These are phyloP conservation scores for Leptographium galeiforme DNA, from an alignment of 2,329 filamentous ascomycete species.

Conservation along the genomic window DNA sequence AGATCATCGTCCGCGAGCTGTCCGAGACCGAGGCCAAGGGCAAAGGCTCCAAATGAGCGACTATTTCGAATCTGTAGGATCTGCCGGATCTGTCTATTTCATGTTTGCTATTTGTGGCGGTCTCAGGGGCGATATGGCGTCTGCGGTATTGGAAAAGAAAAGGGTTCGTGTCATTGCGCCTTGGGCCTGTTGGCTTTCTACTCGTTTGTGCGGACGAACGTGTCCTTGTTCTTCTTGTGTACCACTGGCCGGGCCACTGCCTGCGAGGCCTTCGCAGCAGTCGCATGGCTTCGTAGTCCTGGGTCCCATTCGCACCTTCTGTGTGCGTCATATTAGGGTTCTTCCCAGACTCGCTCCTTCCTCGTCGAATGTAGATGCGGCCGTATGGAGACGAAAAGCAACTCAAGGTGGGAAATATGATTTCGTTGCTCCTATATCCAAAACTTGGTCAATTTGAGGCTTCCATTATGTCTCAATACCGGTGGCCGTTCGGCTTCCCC, in stretches of 20 bases:
- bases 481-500: neutral
- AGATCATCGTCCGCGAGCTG: constrained; percentile 71
- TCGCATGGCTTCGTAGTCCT: neutral
- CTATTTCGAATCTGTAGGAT: neutral
- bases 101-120: neutral
- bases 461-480: neutral
- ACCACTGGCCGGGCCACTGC: too few species aligned
- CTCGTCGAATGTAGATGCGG: neutral
- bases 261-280: neutral
- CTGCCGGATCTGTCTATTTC: neutral
- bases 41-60: constrained; percentile 54
- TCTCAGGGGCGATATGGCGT: constrained; percentile 1
- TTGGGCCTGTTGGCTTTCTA: neutral
- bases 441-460: neutral
- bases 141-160: neutral
- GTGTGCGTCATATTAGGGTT: too few species aligned
- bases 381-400: neutral
- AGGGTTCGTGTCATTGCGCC: neutral
- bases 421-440: neutral
- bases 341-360: neutral
- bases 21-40: constrained; percentile 79
- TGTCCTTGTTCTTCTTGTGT: neutral
- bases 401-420: neutral
- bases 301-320: neutral
- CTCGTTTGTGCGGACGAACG: too few species aligned